Percentiles rank a stretch among this genome's conserved stretches.
Evolutionary conservation across 2,329 filamentous ascomycete species (phyloP).

Genomic region (Tolypocladium amazonense): DNA sequence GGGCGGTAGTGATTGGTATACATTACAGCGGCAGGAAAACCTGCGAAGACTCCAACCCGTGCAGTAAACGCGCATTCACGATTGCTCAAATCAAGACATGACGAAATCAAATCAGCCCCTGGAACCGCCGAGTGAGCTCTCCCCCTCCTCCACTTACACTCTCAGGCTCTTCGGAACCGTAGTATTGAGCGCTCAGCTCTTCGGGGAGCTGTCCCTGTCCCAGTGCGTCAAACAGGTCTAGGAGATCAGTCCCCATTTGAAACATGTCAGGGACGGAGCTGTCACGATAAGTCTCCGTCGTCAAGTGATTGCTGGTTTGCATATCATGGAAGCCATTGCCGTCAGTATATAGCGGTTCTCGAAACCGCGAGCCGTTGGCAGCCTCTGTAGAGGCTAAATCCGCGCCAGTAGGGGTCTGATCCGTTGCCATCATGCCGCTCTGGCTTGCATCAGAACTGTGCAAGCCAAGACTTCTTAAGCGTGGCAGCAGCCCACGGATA

Average conservation of each 20-base stretch:
- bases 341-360: neutral
- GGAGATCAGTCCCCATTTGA: slow-evolving; percentile 22
- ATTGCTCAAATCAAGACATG: neutral
- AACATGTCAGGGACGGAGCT: slow-evolving; percentile 18
- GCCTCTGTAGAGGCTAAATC: neutral
- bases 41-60: neutral
- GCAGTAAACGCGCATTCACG: neutral
- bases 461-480: slow-evolving; percentile 16
- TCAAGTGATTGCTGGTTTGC: slow-evolving; percentile 1
- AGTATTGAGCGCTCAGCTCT: slow-evolving; percentile 5
- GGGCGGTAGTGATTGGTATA: neutral
- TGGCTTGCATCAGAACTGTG: slow-evolving; percentile 6
- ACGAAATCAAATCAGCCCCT: slow-evolving; percentile 16
- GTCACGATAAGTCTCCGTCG: slow-evolving; percentile 2
- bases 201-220: slow-evolving; percentile 16
- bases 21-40: neutral
- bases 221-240: slow-evolving; percentile 24
- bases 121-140: slow-evolving; percentile 21
- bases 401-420: neutral
- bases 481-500: slow-evolving; percentile 21
- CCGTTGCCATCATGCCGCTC: neutral
- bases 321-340: neutral
- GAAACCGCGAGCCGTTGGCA: neutral
- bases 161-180: slow-evolving; percentile 6
- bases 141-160: slow-evolving; percentile 9